A percentile compares a stretch with the other conserved stretches of the same genome.
These are phyloP conservation scores for Suillus americanus DNA, from an alignment of 768 basidiomycete genomes.

Conservation along the genomic window DNA sequence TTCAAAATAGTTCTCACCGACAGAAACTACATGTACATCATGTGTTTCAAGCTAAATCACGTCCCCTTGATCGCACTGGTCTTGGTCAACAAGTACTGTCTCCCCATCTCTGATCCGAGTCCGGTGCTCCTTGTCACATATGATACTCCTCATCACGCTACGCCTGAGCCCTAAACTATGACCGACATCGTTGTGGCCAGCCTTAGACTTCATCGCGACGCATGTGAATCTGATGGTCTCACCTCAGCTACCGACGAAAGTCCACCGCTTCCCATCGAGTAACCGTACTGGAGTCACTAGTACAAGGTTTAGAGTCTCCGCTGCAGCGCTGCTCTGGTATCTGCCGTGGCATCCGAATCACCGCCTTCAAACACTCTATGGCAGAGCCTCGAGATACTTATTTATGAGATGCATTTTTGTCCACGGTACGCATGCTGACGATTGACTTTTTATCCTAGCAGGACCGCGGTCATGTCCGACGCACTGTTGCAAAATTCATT, in stretches of 20 bases:
- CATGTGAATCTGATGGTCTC: not conserved
- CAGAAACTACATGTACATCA: not conserved
- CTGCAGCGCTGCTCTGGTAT: not conserved
- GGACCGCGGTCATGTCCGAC: not conserved
- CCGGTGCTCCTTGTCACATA: not conserved
- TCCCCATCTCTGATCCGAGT: not conserved
- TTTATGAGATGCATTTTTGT: not conserved
- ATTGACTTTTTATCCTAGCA: not conserved
- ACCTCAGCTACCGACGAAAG: not conserved
- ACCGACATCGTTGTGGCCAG: not conserved
- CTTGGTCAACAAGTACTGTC: not conserved
- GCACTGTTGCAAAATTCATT: constrained; percentile 17
- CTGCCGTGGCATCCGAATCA: not conserved
- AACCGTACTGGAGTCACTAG: not conserved
- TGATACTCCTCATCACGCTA: not conserved
- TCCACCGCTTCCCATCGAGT: not conserved
- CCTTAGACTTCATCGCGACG: not conserved
- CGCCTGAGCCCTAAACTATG: not conserved
- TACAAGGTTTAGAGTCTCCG: not conserved
- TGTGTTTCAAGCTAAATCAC: not conserved
- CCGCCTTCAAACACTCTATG: not conserved
- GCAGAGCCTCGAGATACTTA: not conserved
- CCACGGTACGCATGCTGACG: not conserved
- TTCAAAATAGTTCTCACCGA: not conserved
- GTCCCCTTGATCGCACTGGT: not conserved